Percentiles rank a stretch among this genome's conserved stretches.
Conservation (phyloP, 2,329 filamentous ascomycete species). For the Annulohypoxylon truncatum region DNA sequence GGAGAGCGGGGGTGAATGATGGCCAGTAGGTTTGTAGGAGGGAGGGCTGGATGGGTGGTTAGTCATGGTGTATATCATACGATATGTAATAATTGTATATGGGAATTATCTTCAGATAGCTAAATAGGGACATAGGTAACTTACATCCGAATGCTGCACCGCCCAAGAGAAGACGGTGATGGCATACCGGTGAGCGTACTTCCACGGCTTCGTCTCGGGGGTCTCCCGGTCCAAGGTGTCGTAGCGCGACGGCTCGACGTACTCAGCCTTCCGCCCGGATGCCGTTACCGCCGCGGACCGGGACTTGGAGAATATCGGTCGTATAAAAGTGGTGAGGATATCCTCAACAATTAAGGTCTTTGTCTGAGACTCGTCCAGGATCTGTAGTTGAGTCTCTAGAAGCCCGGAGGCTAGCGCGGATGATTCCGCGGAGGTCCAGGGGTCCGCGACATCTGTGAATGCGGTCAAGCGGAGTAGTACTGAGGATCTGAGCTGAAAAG, state of each 20-base stretch:
- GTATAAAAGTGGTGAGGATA: constrained; percentile 72
- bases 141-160: constrained; percentile 62
- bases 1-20: constrained; percentile 74
- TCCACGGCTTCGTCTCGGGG: constrained; percentile 68
- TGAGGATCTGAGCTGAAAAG: constrained; percentile 30
- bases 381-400: constrained; percentile 27
- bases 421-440: constrained; percentile 42
- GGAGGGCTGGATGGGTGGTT: constrained; percentile 10
- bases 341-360: constrained; percentile 61
- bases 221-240: constrained; percentile 53
- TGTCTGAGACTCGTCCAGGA: constrained; percentile 9
- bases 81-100: too few relatives aligned
- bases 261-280: constrained; percentile 66
- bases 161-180: constrained; percentile 72
- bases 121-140: constrained; percentile 42
- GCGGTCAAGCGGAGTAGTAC: constrained; percentile 50
- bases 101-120: neutral
- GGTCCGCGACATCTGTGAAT: constrained; percentile 43
- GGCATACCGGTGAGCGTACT: constrained; percentile 62
- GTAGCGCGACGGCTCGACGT: constrained; percentile 54
- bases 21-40: constrained; percentile 71
- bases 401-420: constrained; percentile 31
- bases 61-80: neutral
- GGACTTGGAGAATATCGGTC: constrained; percentile 72
- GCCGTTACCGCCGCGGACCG: constrained; percentile 65